phyloP scores from a whole-genome alignment of 257 asterid genomes.

The Eustoma russellianum region DNA sequence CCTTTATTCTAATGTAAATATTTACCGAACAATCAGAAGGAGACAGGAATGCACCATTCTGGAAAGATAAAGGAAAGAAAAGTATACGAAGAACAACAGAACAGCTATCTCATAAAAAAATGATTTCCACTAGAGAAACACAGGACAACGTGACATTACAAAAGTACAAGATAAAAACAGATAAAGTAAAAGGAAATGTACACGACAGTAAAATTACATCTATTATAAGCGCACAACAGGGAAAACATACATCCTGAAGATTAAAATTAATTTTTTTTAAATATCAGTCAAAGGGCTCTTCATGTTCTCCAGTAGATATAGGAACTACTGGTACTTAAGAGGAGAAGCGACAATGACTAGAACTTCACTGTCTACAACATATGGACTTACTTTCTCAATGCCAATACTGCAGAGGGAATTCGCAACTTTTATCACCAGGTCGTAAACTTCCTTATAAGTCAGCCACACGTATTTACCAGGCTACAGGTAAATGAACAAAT shows the following conservation, averaged over 20 bases:
- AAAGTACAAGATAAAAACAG: too few relatives aligned
- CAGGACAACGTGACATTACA: neutral
- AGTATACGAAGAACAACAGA: neutral
- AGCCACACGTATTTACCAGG: slow-evolving; percentile 70
- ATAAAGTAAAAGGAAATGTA: too few relatives aligned
- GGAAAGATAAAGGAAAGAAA: neutral
- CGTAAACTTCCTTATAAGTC: slow-evolving; percentile 75
- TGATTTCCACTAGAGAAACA: neutral
- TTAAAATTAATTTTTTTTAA: too few relatives aligned
- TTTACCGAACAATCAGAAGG: neutral
- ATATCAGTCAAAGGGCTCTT: too few relatives aligned
- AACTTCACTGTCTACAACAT: too few relatives aligned
- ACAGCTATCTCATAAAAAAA: too few relatives aligned
- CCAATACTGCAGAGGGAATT: slow-evolving; percentile 71
- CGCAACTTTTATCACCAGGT: slow-evolving; percentile 64
- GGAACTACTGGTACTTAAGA: too few relatives aligned
- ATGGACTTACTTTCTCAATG: slow-evolving; percentile 52
- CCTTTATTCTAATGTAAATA: neutral
- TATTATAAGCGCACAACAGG: too few relatives aligned
- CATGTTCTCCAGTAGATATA: too few relatives aligned
- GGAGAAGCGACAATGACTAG: too few relatives aligned
- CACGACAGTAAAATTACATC: too few relatives aligned
- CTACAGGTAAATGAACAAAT: slow-evolving; percentile 30
- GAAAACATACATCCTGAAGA: too few relatives aligned
- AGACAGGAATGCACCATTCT: neutral